A percentile compares a stretch with the other conserved stretches of the same genome.
Evolutionary conservation across 805 yeast genomes (phyloP).

Genomic region (Candida boidinii): DNA sequence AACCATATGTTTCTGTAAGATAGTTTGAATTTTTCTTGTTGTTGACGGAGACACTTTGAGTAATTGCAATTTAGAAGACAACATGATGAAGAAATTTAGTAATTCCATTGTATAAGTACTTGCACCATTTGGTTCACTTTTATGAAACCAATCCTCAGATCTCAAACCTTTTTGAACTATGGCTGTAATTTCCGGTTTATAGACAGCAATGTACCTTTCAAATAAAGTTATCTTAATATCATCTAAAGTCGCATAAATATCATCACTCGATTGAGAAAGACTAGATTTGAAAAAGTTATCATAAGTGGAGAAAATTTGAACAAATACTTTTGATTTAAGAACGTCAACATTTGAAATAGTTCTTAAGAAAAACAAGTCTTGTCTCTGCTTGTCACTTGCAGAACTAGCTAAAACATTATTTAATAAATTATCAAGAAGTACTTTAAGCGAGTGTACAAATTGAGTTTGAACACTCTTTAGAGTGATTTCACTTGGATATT

Average conservation of each 20-base stretch:
- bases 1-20: conserved; percentile 13
- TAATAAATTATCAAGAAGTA: conserved; percentile 33
- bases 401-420: conserved; percentile 31
- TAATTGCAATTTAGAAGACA: conserved; percentile 17
- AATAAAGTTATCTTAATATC: conserved; percentile 46
- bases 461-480: conserved; percentile 22
- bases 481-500: conserved; percentile 24
- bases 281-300: conserved; percentile 42
- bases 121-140: conserved; percentile 4
- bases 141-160: conserved; percentile 32
- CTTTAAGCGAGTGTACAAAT: conserved; percentile 26
- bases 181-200: conserved; percentile 31
- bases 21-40: conserved; percentile 14
- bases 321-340: conserved; percentile 36
- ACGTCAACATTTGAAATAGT: conserved; percentile 47
- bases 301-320: conserved; percentile 38
- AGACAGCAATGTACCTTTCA: conserved; percentile 41
- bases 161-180: conserved; percentile 32
- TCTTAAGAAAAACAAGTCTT: conserved; percentile 17
- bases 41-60: conserved; percentile 12
- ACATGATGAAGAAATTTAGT: conserved; percentile 15
- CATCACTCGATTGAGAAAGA: conserved; percentile 31
- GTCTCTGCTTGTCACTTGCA: conserved; percentile 4
- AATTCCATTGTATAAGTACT: conserved; percentile 15
- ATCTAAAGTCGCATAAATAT: conserved; percentile 35